phyloP scores from a whole-genome alignment of 2,329 filamentous ascomycete genomes.

The Sclerotinia minor region DNA sequence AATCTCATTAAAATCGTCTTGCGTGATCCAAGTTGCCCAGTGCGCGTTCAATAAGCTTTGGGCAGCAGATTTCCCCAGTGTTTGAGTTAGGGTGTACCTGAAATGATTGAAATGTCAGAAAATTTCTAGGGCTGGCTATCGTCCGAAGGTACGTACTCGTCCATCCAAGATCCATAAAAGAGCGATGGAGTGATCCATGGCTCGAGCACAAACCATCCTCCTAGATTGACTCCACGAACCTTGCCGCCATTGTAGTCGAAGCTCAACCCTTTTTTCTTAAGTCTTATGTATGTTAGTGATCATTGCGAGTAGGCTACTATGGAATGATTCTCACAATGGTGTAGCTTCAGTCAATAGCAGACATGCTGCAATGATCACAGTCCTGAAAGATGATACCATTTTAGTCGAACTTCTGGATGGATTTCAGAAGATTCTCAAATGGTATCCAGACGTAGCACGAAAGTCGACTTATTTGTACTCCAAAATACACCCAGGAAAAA shows the following conservation, averaged over 20 bases:
- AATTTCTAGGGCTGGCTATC: not conserved
- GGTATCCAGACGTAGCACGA: not conserved
- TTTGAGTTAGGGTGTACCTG: slow-evolving; percentile 43
- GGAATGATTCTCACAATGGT: slow-evolving; percentile 31
- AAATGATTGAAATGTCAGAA: not conserved
- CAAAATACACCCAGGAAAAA: not conserved
- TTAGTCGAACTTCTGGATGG: not conserved
- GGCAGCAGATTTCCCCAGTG: slow-evolving; percentile 49
- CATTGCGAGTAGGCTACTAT: not conserved
- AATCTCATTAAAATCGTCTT: slow-evolving; percentile 47
- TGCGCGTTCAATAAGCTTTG: slow-evolving; percentile 51
- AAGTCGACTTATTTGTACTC: not conserved
- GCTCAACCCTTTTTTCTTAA: slow-evolving; percentile 38
- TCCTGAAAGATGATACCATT: slow-evolving; percentile 28
- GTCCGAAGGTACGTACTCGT: slow-evolving; percentile 40
- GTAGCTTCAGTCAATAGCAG: slow-evolving; percentile 29
- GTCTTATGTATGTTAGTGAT: slow-evolving; percentile 26
- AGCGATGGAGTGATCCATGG: slow-evolving; percentile 59
- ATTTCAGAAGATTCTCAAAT: not conserved
- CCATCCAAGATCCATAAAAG: slow-evolving; percentile 44
- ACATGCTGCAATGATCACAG: slow-evolving; percentile 28
- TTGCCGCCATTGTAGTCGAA: slow-evolving; percentile 57
- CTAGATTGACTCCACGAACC: slow-evolving; percentile 64
- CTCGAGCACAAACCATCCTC: slow-evolving; percentile 48
- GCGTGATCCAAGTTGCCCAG: slow-evolving; percentile 57